These are phyloP conservation scores for Sonneratia caseolaris DNA, from an alignment of 345 rosid genomes.

Conservation along the genomic window DNA sequence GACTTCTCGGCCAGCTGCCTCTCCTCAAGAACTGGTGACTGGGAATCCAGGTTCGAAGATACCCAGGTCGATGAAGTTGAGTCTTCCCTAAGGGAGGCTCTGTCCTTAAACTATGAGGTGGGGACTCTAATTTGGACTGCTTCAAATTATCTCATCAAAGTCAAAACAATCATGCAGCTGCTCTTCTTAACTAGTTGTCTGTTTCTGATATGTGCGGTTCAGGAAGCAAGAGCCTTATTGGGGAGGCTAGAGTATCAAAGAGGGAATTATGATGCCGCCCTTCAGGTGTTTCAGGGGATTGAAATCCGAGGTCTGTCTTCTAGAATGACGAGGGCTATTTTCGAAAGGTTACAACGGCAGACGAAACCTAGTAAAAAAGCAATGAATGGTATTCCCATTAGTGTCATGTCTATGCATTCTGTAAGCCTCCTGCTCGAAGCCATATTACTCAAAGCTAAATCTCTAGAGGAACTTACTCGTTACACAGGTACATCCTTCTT, in stretches of 20 bases:
- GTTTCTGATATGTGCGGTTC: constrained; percentile 7
- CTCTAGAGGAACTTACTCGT: constrained; percentile 59
- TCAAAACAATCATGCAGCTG: constrained; percentile 6
- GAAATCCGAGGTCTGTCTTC: constrained; percentile 57
- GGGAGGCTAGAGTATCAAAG: constrained; percentile 91
- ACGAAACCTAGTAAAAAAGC: constrained; percentile 46
- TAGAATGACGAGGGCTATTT: constrained; percentile 58
- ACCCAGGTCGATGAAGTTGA: constrained; percentile 87
- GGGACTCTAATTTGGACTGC: constrained; percentile 6
- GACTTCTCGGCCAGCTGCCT: constrained; percentile 88
- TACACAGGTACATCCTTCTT: constrained; percentile 35
- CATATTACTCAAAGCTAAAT: constrained; percentile 75
- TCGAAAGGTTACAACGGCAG: constrained; percentile 39
- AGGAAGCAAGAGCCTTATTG: constrained; percentile 97
- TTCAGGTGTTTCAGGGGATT: constrained; percentile 90
- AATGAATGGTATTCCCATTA: constrained; percentile 30
- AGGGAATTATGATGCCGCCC: constrained; percentile 90
- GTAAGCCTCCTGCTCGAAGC: constrained; percentile 87
- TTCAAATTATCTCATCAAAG: not conserved
- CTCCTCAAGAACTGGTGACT: constrained; percentile 67
- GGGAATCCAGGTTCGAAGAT: constrained; percentile 77
- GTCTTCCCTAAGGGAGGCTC: constrained; percentile 92
- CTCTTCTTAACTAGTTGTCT: not conserved
- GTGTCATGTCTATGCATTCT: constrained; percentile 80
- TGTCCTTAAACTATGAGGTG: constrained; percentile 94